A percentile compares a stretch with the other conserved stretches of the same genome.
Evolutionary conservation across 2,329 filamentous ascomycete species (phyloP).

Genomic region (Hortaea sp.): DNA sequence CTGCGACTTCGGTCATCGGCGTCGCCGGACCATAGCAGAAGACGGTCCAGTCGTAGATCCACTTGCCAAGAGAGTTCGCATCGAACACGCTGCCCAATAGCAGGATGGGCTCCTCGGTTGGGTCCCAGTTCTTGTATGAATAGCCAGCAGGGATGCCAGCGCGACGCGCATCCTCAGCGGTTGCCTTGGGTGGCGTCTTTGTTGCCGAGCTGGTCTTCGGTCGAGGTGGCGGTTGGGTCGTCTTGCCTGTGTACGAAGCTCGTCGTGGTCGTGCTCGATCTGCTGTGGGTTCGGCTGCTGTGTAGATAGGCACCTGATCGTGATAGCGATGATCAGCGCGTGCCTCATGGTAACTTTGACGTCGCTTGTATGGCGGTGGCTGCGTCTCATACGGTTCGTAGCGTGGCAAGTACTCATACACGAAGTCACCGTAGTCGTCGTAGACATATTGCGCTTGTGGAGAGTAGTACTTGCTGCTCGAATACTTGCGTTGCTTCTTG

Average conservation of each 20-base stretch:
- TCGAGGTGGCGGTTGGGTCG: slow-evolving; percentile 42
- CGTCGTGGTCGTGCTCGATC: slow-evolving; percentile 18
- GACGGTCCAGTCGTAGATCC: slow-evolving; percentile 99
- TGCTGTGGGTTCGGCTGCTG: slow-evolving; percentile 27
- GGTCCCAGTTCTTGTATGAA: slow-evolving; percentile 97
- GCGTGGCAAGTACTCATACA: slow-evolving; percentile 31
- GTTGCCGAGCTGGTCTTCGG: slow-evolving; percentile 29
- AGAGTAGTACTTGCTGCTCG: slow-evolving; percentile 38
- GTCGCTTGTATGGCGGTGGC: slow-evolving; percentile 41
- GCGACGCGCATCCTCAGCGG: slow-evolving; percentile 53
- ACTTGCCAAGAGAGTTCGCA: slow-evolving; percentile 93
- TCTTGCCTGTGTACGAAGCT: slow-evolving; percentile 40
- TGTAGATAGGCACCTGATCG: slow-evolving; percentile 40
- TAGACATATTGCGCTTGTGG: slow-evolving; percentile 47
- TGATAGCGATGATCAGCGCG: slow-evolving; percentile 43
- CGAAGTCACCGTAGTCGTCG: slow-evolving; percentile 46
- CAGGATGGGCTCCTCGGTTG: slow-evolving; percentile 84
- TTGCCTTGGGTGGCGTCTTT: slow-evolving; percentile 42
- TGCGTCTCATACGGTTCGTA: slow-evolving; percentile 32
- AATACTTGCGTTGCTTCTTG: slow-evolving; percentile 21
- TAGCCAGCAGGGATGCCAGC: slow-evolving; percentile 76
- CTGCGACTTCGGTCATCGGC: slow-evolving; percentile 81
- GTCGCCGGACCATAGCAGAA: slow-evolving; percentile 74
- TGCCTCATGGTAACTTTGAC: slow-evolving; percentile 40
- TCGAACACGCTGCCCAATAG: slow-evolving; percentile 93